Evolutionary conservation across 2,329 filamentous ascomycete species (phyloP).

Genomic region (Aspergillus sp.): DNA sequence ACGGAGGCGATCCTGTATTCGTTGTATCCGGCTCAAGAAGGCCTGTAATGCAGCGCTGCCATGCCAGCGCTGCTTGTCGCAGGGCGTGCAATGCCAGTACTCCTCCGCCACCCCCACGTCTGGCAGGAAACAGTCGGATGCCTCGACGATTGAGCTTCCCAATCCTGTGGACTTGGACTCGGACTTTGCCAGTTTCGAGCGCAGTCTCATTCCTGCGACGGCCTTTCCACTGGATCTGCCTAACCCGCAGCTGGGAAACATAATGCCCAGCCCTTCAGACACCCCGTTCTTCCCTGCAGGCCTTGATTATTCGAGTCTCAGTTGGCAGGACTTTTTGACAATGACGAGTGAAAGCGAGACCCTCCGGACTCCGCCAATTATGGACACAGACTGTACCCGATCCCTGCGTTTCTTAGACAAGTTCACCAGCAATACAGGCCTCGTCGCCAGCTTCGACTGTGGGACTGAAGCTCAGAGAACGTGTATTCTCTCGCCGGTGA

Average conservation of each 20-base stretch:
- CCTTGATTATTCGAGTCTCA: not conserved
- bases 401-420: slow-evolving; percentile 32
- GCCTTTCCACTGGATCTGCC: not conserved
- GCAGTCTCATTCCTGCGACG: not conserved
- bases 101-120: slow-evolving; percentile 5
- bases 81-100: slow-evolving; percentile 24
- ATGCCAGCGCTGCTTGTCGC: slow-evolving; percentile 28
- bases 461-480: slow-evolving; percentile 34
- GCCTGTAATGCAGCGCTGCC: slow-evolving; percentile 33
- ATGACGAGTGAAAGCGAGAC: not conserved
- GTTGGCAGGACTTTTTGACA: slow-evolving; percentile 3
- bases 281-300: not conserved
- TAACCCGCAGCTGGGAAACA: not conserved
- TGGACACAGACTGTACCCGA: slow-evolving; percentile 14
- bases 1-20: slow-evolving; percentile 35
- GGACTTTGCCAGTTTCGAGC: not conserved
- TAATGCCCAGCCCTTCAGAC: not conserved
- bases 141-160: not conserved
- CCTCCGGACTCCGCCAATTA: not conserved
- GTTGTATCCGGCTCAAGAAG: slow-evolving; percentile 38
- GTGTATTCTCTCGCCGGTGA: slow-evolving; percentile 19
- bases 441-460: slow-evolving; percentile 40
- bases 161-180: not conserved
- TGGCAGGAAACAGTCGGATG: not conserved
- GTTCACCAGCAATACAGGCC: slow-evolving; percentile 39